A percentile compares a stretch with the other conserved stretches of the same genome.
phyloP scores from a whole-genome alignment of 371 early-diverging fungal genomes.

The Apophysomyces trapeziformis region DNA sequence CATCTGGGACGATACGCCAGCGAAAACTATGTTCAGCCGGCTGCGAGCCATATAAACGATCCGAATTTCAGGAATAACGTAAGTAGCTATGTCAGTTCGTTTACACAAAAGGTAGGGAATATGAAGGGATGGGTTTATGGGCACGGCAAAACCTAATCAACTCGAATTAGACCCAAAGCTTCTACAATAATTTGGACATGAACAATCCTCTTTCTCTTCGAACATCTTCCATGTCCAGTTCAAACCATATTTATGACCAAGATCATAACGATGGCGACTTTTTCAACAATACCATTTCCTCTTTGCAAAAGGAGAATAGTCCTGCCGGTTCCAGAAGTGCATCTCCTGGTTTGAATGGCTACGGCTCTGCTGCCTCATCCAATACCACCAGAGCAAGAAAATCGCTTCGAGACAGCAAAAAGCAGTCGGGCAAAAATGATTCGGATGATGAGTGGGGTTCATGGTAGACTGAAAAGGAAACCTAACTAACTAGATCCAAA shows the following conservation, averaged over 20 bases:
- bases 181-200: constrained; percentile 24
- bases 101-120: constrained; percentile 66
- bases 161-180: constrained; percentile 22
- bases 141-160: background rate
- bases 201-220: constrained; percentile 17
- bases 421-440: constrained; percentile 31
- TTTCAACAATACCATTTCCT: constrained; percentile 47
- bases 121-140: constrained; percentile 3
- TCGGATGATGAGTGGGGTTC: constrained; percentile 68
- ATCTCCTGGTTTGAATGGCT: constrained; percentile 32
- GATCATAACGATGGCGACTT: constrained; percentile 44
- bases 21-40: constrained; percentile 85
- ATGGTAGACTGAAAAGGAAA: constrained; percentile 34
- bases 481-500: background rate
- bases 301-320: constrained; percentile 38
- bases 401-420: constrained; percentile 39
- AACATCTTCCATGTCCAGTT: constrained; percentile 21
- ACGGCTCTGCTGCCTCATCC: constrained; percentile 19
- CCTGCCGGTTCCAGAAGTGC: constrained; percentile 39
- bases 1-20: constrained; percentile 70
- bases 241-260: constrained; percentile 19
- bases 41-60: constrained; percentile 84
- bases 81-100: constrained; percentile 66
- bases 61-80: constrained; percentile 82
- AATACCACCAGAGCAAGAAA: constrained; percentile 40